Conservation (phyloP, 441 rosid genomes). For the Sinapis alba region DNA sequence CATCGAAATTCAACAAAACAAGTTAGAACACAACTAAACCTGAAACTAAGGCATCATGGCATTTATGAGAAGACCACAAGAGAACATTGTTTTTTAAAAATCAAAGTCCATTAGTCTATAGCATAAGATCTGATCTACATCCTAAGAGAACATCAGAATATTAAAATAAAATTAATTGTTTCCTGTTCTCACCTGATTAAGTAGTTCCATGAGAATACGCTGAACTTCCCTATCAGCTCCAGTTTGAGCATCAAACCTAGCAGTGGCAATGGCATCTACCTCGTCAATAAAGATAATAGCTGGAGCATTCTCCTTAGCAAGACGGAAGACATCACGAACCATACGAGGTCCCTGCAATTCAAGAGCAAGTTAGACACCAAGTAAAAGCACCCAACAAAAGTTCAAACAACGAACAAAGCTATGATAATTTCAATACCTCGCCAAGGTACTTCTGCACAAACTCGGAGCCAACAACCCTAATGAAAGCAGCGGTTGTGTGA, state of each 20-base stretch:
- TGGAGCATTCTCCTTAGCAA: constrained; percentile 98
- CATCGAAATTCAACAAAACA: constrained; percentile 26
- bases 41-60: not conserved
- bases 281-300: constrained; percentile 98
- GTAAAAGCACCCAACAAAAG: not conserved
- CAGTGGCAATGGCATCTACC: constrained; percentile 98
- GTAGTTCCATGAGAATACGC: constrained; percentile 93
- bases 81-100: not conserved
- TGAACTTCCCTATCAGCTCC: constrained; percentile 99
- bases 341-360: constrained; percentile 89
- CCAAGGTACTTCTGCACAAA: constrained; percentile 99
- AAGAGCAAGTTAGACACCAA: not conserved
- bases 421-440: constrained; percentile 55
- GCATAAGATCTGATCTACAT: not conserved
- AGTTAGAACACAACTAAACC: constrained; percentile 1
- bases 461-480: constrained; percentile 99
- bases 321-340: constrained; percentile 99
- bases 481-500: constrained; percentile 97
- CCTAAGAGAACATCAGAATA: not conserved
- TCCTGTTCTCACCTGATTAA: constrained; percentile 70
- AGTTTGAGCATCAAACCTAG: constrained; percentile 99
- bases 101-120: not conserved
- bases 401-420: not conserved
- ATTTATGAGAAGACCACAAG: not conserved
- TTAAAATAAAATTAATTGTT: not conserved